These are phyloP conservation scores for Euphrasia confusa DNA, from an alignment of 257 asterid genomes.

Conservation along the genomic window DNA sequence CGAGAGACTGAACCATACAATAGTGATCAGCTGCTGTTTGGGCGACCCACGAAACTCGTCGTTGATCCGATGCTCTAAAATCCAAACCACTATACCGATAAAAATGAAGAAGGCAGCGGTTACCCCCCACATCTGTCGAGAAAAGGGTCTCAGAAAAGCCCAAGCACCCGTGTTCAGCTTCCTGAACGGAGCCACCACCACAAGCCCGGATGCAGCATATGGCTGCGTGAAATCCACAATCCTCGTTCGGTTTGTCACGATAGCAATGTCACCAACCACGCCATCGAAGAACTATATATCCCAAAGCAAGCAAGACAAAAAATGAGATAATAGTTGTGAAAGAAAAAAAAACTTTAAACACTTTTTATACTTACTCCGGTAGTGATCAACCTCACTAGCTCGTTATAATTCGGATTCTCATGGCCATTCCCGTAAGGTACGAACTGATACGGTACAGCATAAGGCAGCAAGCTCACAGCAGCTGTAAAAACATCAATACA, in stretches of 20 bases:
- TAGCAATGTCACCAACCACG: slow-evolving; percentile 56
- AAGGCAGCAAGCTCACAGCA: slow-evolving; percentile 77
- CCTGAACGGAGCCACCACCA: slow-evolving; percentile 56
- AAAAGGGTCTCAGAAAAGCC: slow-evolving; percentile 69
- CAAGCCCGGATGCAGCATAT: slow-evolving; percentile 60
- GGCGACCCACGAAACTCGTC: slow-evolving; percentile 78
- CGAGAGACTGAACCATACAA: slow-evolving; percentile 60
- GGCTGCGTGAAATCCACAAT: slow-evolving; percentile 71
- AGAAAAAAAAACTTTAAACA: not conserved
- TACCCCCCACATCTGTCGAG: slow-evolving; percentile 52
- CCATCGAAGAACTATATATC: slow-evolving; percentile 41
- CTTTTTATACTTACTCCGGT: slow-evolving; percentile 61
- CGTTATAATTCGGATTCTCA: slow-evolving; percentile 63
- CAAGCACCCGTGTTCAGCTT: slow-evolving; percentile 52
- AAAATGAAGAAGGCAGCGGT: slow-evolving; percentile 47
- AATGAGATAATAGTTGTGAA: slow-evolving; percentile 7
- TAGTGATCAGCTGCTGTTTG: slow-evolving; percentile 54
- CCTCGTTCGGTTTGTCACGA: slow-evolving; percentile 48
- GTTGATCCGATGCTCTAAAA: slow-evolving; percentile 62
- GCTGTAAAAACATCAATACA: slow-evolving; percentile 86
- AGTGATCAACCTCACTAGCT: slow-evolving; percentile 53
- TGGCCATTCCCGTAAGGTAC: slow-evolving; percentile 75
- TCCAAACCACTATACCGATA: slow-evolving; percentile 63
- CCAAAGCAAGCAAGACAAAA: slow-evolving; percentile 22
- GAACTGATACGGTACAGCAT: slow-evolving; percentile 82